Base-by-base conservation (phyloP, 208 protist genomes). In the Leishmania arabica region DNA sequence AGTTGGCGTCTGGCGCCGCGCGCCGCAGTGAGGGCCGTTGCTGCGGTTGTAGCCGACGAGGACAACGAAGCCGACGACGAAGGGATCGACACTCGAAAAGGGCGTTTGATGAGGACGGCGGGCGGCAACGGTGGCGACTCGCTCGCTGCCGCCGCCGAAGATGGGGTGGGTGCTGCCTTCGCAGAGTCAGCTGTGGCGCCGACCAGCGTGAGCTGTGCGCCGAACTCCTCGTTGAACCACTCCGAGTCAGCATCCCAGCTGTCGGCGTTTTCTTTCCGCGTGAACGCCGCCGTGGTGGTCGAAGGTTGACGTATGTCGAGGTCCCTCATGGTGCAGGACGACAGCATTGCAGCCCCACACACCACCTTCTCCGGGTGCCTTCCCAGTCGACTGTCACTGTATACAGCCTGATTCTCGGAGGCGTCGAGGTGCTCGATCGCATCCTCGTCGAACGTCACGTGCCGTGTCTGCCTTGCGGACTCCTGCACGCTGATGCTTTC, bases 221-320 rank as follows among this genome's bases (percentile, higher is more conserved):
- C 87, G 56, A 95, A 92, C 74, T 91, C 83, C 37, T 86, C 76
- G 58, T 92, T 91, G 70, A 95, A 95, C 91, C 91, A 95, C 81
- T 88, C 82, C 54, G 91, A 92, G 80, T 95, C 89, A 6, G 81
- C 86, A 2, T 83, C 89, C 91, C 91, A 95, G 40, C 69, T 76
- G 6, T 73, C 75, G 2, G 78, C 45, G 47, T 79, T 75, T 34
- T 53, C 64, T 34, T 70, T 76, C 5, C 65, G 75, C 76, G 79
- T n/a, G 37, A 62, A 78, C 37, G 64, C 66, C 45, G 66, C 21
- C 37, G 75, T 81, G 53, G 53, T 65, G 27, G 24, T 51, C 1
- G 47, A 68, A 31, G 65, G 73, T 58, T 51, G 5, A 68, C 19
- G 0, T 58, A 5, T 37, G 42, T 31, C 2, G 4, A 51, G 2